Evolutionary conservation across 2,329 filamentous ascomycete genomes (phyloP), one percentile per base, ranked within the genome.

Genomic region (Hypomyces rosellus): DNA sequence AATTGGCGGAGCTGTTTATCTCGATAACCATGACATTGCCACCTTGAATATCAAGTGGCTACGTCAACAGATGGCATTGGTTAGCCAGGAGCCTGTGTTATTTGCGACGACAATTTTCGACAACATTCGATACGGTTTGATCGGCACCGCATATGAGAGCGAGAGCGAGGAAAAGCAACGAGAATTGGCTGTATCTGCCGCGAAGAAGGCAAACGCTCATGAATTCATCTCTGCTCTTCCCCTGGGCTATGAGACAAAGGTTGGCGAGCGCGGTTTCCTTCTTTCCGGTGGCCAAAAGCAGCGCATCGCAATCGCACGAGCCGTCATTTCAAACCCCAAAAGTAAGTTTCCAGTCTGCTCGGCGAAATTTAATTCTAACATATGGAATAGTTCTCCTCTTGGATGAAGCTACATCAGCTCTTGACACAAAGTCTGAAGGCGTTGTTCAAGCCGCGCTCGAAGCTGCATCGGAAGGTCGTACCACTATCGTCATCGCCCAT

Each of bases 261-360:
- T 97, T 15, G 93, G 93, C 51, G 89, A 96, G 68, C 85, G 91
- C 55, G 93, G 92, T 12, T 95, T 96, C 65, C 72, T 96, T 46
- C 76, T 99, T 7, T 95, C 89, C 50, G 93, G 92, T 66, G 93
- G 92, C 34, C 93, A 99, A 69, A 96, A 96, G 68, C 92, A 97
- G 69, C 88, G 92, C 60, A 93, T 97, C 62, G 90, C 91, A 13
- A 96, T 96, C 67, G 90, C 91, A 9, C 79, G 90, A 62, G 91
- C 91, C 36, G 81, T 96, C 50, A 89, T 96, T 33, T 92, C 87
- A n/a, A 88, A 96, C 59, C 91, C 91, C 1, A 95, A 91, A 72
- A 84, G 73, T 75, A 30, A 30, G 25, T 30, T 30, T 30, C 25
- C 8, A 11, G 25, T 30, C 25, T 30, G 8, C 9, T 6, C 9